A percentile compares a stretch with the other conserved stretches of the same genome.
Conservation (phyloP, 140 eudicot genomes). For the Anethum foeniculum region DNA sequence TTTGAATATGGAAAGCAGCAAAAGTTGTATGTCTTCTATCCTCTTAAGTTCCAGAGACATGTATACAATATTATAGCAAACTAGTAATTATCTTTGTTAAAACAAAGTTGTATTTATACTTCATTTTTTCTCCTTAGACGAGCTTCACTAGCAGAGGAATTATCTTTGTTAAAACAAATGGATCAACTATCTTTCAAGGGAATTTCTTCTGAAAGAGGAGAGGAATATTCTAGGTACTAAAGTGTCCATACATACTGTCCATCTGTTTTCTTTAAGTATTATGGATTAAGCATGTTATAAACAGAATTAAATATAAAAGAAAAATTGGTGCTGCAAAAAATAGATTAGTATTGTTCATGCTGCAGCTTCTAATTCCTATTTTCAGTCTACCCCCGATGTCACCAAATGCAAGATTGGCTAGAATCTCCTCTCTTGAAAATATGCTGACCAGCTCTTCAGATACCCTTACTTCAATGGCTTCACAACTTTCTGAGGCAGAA, state of each 20-base stretch:
- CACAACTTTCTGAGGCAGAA: slow-evolving; percentile 85
- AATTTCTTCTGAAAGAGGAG: slow-evolving; percentile 42
- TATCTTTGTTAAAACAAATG: slow-evolving; percentile 63
- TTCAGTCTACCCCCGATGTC: slow-evolving; percentile 56
- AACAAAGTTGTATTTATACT: too few relatives aligned
- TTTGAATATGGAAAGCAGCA: slow-evolving; percentile 72
- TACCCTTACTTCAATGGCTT: slow-evolving; percentile 63
- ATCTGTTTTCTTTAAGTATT: background rate
- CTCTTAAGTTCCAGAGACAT: background rate
- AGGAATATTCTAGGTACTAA: slow-evolving; percentile 46
- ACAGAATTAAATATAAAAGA: background rate
- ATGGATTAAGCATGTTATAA: background rate
- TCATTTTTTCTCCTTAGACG: slow-evolving; percentile 37
- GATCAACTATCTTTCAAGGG: slow-evolving; percentile 63
- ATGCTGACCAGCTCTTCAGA: slow-evolving; percentile 66
- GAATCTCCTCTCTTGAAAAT: slow-evolving; percentile 80
- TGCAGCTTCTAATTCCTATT: slow-evolving; percentile 5
- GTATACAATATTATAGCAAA: background rate
- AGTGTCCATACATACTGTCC: slow-evolving; percentile 1
- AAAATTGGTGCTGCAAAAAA: slow-evolving; percentile 1
- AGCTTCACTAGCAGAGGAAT: slow-evolving; percentile 80
- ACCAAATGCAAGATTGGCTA: slow-evolving; percentile 71
- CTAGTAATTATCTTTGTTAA: background rate
- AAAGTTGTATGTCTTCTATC: slow-evolving; percentile 46
- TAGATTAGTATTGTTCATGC: slow-evolving; percentile 4